These are phyloP conservation scores for Tolypocladium paradoxum DNA, from an alignment of 2,329 filamentous ascomycete genomes.

Conservation along the genomic window DNA sequence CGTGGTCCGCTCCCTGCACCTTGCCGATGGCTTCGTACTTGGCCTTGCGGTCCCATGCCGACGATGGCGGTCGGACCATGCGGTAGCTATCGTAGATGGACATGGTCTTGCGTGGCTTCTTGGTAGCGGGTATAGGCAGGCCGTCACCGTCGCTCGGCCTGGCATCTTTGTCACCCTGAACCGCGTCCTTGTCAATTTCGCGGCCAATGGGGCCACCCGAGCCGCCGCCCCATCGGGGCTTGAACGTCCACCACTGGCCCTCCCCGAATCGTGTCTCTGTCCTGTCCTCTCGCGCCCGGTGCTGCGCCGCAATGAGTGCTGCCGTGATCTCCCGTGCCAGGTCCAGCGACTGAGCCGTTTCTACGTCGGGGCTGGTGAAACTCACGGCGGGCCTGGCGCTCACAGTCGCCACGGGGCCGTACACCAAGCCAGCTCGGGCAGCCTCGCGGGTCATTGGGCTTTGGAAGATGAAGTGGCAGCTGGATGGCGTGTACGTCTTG, in stretches of 20 bases:
- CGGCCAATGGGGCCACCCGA: constrained; percentile 51
- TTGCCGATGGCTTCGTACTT: constrained; percentile 48
- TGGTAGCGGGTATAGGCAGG: constrained; percentile 17
- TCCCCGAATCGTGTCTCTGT: constrained; percentile 46
- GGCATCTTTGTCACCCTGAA: constrained; percentile 35
- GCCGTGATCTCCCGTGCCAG: constrained; percentile 50
- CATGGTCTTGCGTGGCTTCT: constrained; percentile 43
- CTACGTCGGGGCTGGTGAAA: constrained; percentile 33
- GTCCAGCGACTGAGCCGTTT: constrained; percentile 50
- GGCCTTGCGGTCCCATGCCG: constrained; percentile 50
- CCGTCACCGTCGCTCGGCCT: constrained; percentile 15
- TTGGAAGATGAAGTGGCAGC: constrained; percentile 50
- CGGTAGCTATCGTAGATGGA: constrained; percentile 54
- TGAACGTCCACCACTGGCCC: constrained; percentile 50
- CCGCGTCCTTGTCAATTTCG: constrained; percentile 40
- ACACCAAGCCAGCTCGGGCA: constrained; percentile 46
- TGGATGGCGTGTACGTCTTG: constrained; percentile 46
- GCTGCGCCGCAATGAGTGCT: constrained; percentile 51
- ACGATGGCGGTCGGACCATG: constrained; percentile 46
- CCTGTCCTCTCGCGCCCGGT: constrained; percentile 47
- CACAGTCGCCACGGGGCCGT: constrained; percentile 51
- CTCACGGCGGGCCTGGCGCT: constrained; percentile 44
- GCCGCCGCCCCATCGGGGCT: constrained; percentile 52
- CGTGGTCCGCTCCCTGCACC: constrained; percentile 32
- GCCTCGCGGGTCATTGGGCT: constrained; percentile 48